Evolutionary conservation across 306 rosid genomes (phyloP), one percentile per base, ranked within the genome.

Genomic region (Alnus rubra): DNA sequence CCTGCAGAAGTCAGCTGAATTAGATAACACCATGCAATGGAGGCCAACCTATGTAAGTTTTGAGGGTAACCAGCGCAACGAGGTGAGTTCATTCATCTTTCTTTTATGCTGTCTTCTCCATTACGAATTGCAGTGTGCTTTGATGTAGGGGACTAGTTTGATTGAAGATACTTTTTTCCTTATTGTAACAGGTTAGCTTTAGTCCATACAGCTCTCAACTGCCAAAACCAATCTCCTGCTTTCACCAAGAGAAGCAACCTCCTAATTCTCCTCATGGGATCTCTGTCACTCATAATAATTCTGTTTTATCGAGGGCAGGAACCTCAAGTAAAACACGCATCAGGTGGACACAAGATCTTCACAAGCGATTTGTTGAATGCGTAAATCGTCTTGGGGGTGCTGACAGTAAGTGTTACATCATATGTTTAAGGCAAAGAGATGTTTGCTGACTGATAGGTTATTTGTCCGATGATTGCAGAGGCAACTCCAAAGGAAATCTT

Each of bases 281-380:
- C 59, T 53, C 59, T 53, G 59, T 33, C 3, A 62, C 45, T 12
- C 6, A 62, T 4, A 62, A 7, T 30, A 62, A 14, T 62, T 62
- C 69, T 33, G 45, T 33, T 30, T 62, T 33, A 62, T 62, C 69
- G 33, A 13, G 69, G 4, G 9, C 37, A 30, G 45, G 44, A 62
- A 14, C 18, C 18, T 39, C 69, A 12, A 74, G 53, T n/a, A 58
- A 58, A 74, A 39, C 69, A 37, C 48, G 69, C 12, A 74, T 74
- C 4, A 56, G 78, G n/a, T 58, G 78, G 68, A 74, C 69, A 56
- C 78, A 11, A 23, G 69, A 74, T 19, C 68, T 74, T 23, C 78
- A 74, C 53, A 47, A 74, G 35, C 44, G 13, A 59, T 58, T 74
- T 10, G 78, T 74, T 13, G 39, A 74, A n/a, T 74, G 78, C 13